Evolutionary conservation across 78 protist species (phyloP).

Genomic region (Dictyostelium firmibasis): DNA sequence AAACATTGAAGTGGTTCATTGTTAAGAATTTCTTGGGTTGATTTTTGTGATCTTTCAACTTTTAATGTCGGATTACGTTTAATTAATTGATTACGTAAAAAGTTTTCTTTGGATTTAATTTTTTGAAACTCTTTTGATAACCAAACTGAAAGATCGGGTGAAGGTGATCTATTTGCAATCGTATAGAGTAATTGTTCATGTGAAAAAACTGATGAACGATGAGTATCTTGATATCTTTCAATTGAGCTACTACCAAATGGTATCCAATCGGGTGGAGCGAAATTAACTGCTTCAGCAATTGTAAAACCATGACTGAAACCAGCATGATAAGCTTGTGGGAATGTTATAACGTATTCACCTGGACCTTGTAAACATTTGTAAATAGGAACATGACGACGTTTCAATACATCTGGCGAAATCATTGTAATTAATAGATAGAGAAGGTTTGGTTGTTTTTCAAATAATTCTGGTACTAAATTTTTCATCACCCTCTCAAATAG

Average conservation of each 20-base stretch:
- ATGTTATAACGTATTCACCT: slow-evolving; percentile 93
- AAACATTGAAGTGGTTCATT: slow-evolving; percentile 56
- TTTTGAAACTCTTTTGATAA: slow-evolving; percentile 12
- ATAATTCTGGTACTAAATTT: slow-evolving; percentile 70
- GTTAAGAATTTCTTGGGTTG: background rate
- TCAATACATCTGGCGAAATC: slow-evolving; percentile 69
- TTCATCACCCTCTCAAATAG: slow-evolving; percentile 77
- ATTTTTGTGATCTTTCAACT: background rate
- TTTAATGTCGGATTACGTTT: background rate
- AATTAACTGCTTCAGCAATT: slow-evolving; percentile 94
- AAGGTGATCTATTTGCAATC: slow-evolving; percentile 22
- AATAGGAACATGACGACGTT: slow-evolving; percentile 68
- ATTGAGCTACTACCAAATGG: slow-evolving; percentile 71
- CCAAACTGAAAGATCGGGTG: background rate
- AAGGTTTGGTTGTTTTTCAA: slow-evolving; percentile 83
- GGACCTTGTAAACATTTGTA: slow-evolving; percentile 82
- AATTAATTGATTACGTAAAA: background rate
- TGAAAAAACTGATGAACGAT: slow-evolving; percentile 62
- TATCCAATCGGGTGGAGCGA: slow-evolving; percentile 89
- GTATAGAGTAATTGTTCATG: slow-evolving; percentile 59
- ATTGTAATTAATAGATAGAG: slow-evolving; percentile 81
- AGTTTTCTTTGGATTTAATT: slow-evolving; percentile 3
- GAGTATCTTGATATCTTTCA: slow-evolving; percentile 44
- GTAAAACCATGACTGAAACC: slow-evolving; percentile 93
- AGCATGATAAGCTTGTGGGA: slow-evolving; percentile 95